Conservation (phyloP, 1,284 basidiomycete genomes). For the Rhodotorula sp. region DNA sequence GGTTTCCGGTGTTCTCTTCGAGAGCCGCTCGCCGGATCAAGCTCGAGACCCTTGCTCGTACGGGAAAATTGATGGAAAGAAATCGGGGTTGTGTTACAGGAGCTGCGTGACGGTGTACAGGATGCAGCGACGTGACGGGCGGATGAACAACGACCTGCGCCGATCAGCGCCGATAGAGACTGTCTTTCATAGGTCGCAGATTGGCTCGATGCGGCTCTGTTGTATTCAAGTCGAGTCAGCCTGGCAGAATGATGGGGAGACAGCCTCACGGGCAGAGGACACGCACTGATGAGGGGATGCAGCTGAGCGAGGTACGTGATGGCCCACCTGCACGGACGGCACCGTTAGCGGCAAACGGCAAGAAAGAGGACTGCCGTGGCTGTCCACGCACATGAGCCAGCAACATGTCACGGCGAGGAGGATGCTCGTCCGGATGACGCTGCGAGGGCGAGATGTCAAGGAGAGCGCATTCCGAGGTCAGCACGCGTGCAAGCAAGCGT, state of each 20-base stretch:
- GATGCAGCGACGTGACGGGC: too few relatives aligned
- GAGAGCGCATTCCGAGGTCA: neutral
- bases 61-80: too few relatives aligned
- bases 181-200: constrained; percentile 14
- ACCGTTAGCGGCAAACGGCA: neutral
- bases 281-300: constrained; percentile 77
- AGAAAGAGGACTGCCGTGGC: neutral
- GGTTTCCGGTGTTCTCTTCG: too few relatives aligned
- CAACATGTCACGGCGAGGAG: constrained; percentile 73
- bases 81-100: too few relatives aligned
- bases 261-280: neutral
- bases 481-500: neutral
- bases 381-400: constrained; percentile 66
- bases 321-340: constrained; percentile 61
- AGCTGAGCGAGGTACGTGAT: constrained; percentile 88
- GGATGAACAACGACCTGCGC: too few relatives aligned
- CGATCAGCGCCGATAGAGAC: neutral
- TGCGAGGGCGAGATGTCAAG: constrained; percentile 48
- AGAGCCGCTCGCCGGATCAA: too few relatives aligned
- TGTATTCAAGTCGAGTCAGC: neutral
- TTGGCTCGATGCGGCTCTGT: constrained; percentile 30
- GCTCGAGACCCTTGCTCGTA: too few relatives aligned
- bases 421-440: constrained; percentile 73
- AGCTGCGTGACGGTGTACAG: too few relatives aligned
- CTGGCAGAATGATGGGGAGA: accelerated